Base-by-base conservation (phyloP, 2,329 filamentous ascomycete species). In the Colletotrichum eleusines region DNA sequence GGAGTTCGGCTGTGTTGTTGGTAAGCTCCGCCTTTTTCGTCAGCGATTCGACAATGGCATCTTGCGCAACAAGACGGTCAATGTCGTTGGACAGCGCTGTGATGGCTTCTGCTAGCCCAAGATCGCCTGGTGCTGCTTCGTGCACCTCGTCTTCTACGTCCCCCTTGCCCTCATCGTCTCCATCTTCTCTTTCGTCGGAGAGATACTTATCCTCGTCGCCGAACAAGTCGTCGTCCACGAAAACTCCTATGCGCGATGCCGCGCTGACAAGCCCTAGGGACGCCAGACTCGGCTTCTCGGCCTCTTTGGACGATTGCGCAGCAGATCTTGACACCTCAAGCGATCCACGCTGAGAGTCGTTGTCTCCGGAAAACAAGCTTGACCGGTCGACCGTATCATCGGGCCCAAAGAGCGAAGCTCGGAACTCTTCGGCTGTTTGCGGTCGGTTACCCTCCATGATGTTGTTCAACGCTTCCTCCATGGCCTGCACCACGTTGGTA, bases 1-100 rank as follows among this genome's bases (percentile, higher is more conserved):
- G 89, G 63, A 99, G 80, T 80, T 99, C 96, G 1, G 95, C 94
- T 18, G 92, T 94, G 78, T 99, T 99, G 79, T 99, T 99, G 1
- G 96, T 99, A 63, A 99, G 84, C 79, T 99, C 96, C 0, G 97
- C 96, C 81, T 99, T 99, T 68, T 93, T 90, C 3, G 94, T 96
- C 69, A 99, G 83, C 1, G 95, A 97, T 76, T 98, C 94, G 23
- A 99, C 90, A 23, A 99, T 93, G 1, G 92, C 92, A 75, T 98
- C 94, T 80, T 99, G 96, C 3, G 94, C 90, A 12, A 89, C 87
- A 23, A 99, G 86, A 74, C 94, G 93, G 76, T 98, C 94, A 73
- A 99, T 97, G 74, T 98, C 95, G 60, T 91, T 90, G 0, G 92
- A 94, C n/a, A 99, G 86, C 2, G 89, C 91, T 53, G 93, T 91